Conservation (phyloP, 1,284 basidiomycete genomes). For the Ganoderma leucocontextum region DNA sequence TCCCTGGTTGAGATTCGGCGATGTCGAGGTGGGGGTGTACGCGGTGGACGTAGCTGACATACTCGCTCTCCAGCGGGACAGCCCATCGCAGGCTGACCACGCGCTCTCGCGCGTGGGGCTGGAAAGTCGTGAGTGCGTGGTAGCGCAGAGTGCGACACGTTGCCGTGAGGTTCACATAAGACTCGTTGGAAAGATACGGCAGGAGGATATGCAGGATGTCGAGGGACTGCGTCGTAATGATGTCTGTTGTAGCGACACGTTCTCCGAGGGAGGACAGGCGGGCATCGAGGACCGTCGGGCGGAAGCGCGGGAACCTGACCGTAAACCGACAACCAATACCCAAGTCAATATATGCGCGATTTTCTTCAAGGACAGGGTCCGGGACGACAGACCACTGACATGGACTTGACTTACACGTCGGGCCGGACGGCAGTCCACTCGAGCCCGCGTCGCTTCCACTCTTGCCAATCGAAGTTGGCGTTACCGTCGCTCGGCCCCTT, state of each 20-base stretch:
- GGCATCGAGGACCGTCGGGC: constrained; percentile 20
- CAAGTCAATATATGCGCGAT: not conserved
- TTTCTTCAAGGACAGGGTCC: not conserved
- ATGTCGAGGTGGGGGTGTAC: not conserved
- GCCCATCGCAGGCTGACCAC: constrained; percentile 40
- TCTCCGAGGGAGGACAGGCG: constrained; percentile 18
- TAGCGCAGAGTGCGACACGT: constrained; percentile 40
- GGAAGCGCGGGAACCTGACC: constrained; percentile 38
- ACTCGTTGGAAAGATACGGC: constrained; percentile 32
- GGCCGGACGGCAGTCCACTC: constrained; percentile 36
- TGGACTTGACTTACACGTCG: constrained; percentile 32
- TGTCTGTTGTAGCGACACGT: constrained; percentile 23
- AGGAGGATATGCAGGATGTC: constrained; percentile 37
- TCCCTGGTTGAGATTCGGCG: not conserved
- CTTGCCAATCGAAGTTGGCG: constrained; percentile 34
- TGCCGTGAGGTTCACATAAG: constrained; percentile 35
- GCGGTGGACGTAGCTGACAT: constrained; percentile 16
- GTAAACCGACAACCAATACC: constrained; percentile 11
- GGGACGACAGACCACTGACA: not conserved
- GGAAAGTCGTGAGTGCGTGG: constrained; percentile 40
- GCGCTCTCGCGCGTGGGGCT: constrained; percentile 35
- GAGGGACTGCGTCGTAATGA: constrained; percentile 33
- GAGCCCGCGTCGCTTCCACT: constrained; percentile 26
- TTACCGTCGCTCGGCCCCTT: constrained; percentile 16
- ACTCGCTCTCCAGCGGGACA: constrained; percentile 33